Base-by-base conservation (phyloP, 345 rosid genomes). In the Ceriops zippeliana region DNA sequence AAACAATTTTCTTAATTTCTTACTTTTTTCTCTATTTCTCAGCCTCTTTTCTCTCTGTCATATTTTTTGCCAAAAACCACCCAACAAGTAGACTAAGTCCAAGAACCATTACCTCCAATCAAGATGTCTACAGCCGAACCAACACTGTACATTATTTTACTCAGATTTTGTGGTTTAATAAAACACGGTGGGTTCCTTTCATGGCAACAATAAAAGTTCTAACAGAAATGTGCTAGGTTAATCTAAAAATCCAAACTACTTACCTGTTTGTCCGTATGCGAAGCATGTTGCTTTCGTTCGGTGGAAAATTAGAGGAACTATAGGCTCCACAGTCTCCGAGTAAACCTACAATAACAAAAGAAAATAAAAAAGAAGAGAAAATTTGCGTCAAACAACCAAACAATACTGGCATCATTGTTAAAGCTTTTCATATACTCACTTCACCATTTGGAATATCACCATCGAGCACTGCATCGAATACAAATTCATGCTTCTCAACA, bases 181-280 rank as follows among this genome's bases (percentile, higher is more conserved):
- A 34, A 34, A 34, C 37, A 7, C 7, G 37, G 37, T 7, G 37
- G 8, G 9, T 34, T 34, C 37, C 37, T 7, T 34, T 34, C 10
- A 34, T 34, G 6, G 37, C 37, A 34, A 7, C 10, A 34, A 34
- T 34, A 34, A 34, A 34, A 34, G 37, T 34, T 34, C 37, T 34
- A 34, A 34, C 7, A 9, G 37, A 34, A 34, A 34, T 34, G 37
- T 34, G 10, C 37, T 34, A 34, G 9, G 10, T 42, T 42, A 38
- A 16, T 2, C 47, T 38, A 38, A 38, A 38, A 0, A 38, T 38
- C 16, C 16, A 19, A 67, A 70, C 58, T 4, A 80, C 79, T 75
- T 73, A 67, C 88, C 85, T 70, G 87, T 84, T 80, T 86, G 87
- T 61, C 91, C 86, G 69, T 86, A 84, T 34, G 87, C 88, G 62